Conservation (phyloP, 352 stramenopile genomes). For the Globisporangium megalacanthum region DNA sequence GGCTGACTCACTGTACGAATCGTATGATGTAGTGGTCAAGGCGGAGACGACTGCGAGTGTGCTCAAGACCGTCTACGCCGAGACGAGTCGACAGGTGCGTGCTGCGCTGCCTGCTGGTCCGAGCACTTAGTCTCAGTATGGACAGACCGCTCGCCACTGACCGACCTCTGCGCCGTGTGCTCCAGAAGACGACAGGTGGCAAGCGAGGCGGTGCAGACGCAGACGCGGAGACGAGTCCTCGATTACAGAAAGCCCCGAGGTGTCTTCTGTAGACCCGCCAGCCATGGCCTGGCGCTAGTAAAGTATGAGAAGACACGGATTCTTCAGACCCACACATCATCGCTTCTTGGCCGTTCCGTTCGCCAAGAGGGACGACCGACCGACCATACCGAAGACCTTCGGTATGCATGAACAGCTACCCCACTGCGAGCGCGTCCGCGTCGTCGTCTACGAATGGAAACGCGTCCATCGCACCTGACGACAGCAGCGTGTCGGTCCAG, state of each 20-base stretch:
- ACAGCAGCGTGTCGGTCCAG: slow-evolving; percentile 70
- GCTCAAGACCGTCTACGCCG: slow-evolving; percentile 40
- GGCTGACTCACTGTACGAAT: background rate
- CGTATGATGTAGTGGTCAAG: slow-evolving; percentile 35
- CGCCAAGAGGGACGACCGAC: no score
- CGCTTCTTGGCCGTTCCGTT: no score
- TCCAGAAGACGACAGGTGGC: slow-evolving; percentile 10
- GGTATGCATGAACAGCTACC: background rate
- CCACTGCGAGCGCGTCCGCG: slow-evolving; percentile 4
- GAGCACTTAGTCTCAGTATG: no score
- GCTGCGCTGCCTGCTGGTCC: background rate
- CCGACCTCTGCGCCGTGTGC: no score
- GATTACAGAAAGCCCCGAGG: slow-evolving; percentile 25
- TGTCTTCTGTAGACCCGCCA: slow-evolving; percentile 5
- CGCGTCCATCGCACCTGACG: slow-evolving; percentile 33
- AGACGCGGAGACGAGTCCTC: slow-evolving; percentile 10
- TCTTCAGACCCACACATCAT: no score
- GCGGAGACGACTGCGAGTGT: slow-evolving; percentile 33
- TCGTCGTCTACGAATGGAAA: slow-evolving; percentile 36
- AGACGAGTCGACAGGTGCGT: slow-evolving; percentile 13
- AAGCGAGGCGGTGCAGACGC: slow-evolving; percentile 24
- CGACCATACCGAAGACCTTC: background rate
- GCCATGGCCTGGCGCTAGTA: background rate
- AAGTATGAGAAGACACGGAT: no score
- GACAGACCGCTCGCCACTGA: no score